A percentile compares a stretch with the other conserved stretches of the same genome.
phyloP scores from a whole-genome alignment of 2,329 filamentous ascomycete genomes.

The Fusarium piperis region DNA sequence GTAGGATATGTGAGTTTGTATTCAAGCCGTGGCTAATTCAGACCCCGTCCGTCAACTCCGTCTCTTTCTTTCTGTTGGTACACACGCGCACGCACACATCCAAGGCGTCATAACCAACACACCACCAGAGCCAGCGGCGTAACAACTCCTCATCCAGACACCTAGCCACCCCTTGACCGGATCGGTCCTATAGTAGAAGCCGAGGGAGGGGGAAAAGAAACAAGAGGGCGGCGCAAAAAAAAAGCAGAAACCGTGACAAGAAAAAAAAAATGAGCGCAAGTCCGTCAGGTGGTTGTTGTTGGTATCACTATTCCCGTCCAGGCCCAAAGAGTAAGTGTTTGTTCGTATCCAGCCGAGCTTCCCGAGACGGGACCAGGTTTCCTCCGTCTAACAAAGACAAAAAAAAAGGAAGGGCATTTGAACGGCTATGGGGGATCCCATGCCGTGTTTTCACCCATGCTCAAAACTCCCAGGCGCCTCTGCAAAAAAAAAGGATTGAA shows the following conservation, averaged over 20 bases:
- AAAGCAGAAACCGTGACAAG: slow-evolving; percentile 1
- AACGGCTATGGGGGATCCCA: slow-evolving; percentile 19
- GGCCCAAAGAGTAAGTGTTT: slow-evolving; percentile 11
- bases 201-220: neutral
- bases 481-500: slow-evolving; percentile 38
- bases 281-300: slow-evolving; percentile 22
- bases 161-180: neutral
- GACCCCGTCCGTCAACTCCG: neutral
- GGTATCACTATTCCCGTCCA: slow-evolving; percentile 39
- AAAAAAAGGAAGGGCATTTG: slow-evolving; percentile 5
- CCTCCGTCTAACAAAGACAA: slow-evolving; percentile 31
- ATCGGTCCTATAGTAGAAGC: neutral
- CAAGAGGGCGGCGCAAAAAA: neutral
- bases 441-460: slow-evolving; percentile 27
- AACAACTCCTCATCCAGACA: slow-evolving; percentile 13
- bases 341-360: slow-evolving; percentile 27
- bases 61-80: slow-evolving; percentile 6
- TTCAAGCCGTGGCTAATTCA: slow-evolving; percentile 18
- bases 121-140: slow-evolving; percentile 2
- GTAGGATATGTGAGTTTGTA: slow-evolving; percentile 13
- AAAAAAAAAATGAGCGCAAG: slow-evolving; percentile 35
- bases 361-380: slow-evolving; percentile 1
- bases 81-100: neutral
- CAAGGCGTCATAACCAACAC: slow-evolving; percentile 22
- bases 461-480: slow-evolving; percentile 42